Evolutionary conservation across 257 asterid species (phyloP).

Genomic region (Solanum sitiens): DNA sequence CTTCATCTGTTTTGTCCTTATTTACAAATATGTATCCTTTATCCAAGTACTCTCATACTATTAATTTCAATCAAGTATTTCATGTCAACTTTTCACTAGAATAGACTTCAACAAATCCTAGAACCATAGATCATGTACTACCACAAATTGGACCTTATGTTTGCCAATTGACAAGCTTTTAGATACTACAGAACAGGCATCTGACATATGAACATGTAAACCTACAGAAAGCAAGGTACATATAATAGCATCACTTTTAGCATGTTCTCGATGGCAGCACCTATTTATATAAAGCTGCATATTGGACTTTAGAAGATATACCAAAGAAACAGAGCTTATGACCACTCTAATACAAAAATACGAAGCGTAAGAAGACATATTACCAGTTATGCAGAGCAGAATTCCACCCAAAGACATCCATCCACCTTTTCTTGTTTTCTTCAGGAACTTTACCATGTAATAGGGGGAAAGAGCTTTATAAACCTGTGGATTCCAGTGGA

Average conservation of each 20-base stretch:
- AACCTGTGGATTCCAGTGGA: constrained; percentile 78
- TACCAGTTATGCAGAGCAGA: constrained; percentile 94
- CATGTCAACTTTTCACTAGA: neutral
- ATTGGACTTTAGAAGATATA: neutral
- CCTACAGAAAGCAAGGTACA: neutral
- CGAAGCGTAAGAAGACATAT: neutral
- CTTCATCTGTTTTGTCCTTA: neutral
- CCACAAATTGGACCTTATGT: neutral
- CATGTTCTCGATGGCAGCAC: neutral
- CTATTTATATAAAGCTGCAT: neutral
- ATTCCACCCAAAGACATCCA: constrained; percentile 99
- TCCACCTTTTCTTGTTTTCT: constrained; percentile 92
- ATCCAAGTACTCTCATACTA: neutral
- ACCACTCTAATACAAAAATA: neutral
- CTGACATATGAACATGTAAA: neutral
- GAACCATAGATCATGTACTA: neutral
- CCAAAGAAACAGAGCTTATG: neutral
- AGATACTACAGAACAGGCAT: neutral
- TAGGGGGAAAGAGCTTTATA: constrained; percentile 86
- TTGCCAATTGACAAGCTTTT: neutral
- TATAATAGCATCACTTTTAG: neutral
- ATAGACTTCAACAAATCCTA: neutral
- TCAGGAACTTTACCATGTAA: constrained; percentile 77
- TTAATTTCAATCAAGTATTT: neutral
- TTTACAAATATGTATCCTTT: neutral